These are phyloP conservation scores for Colletotrichum neosansevieriae DNA, from an alignment of 2,329 filamentous ascomycete species.

Conservation along the genomic window DNA sequence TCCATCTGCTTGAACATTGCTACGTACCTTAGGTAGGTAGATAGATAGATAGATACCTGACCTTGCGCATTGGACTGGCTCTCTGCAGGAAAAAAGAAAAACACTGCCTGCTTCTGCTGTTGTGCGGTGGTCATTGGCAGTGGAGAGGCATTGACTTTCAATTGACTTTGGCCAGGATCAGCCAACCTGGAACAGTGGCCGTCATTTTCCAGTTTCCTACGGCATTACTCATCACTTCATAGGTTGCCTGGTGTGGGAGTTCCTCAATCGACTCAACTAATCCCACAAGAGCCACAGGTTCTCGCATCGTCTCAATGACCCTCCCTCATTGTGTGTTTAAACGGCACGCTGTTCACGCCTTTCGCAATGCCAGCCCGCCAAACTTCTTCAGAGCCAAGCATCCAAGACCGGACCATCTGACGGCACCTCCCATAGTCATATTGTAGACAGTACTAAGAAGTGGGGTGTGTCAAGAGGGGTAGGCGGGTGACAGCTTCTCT, in stretches of 20 bases:
- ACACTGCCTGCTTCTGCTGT: too few species aligned
- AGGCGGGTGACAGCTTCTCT: conserved; percentile 38
- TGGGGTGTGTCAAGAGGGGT: conserved; percentile 33
- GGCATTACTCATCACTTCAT: too few species aligned
- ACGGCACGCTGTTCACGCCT: background rate
- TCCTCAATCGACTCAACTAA: too few species aligned
- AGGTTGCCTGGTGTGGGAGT: too few species aligned
- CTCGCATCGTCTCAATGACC: too few species aligned
- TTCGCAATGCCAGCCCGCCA: background rate
- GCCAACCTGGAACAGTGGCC: background rate
- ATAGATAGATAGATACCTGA: too few species aligned
- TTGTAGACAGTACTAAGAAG: background rate
- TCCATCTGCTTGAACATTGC: background rate
- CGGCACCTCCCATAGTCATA: background rate
- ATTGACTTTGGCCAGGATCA: conserved; percentile 4
- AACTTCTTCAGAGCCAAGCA: background rate
- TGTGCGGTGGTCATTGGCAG: background rate
- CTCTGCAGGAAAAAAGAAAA: too few species aligned
- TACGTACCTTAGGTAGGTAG: too few species aligned
- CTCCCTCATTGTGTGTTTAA: too few species aligned
- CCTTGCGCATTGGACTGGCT: too few species aligned
- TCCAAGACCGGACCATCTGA: conserved; percentile 28
- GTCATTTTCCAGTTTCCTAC: background rate
- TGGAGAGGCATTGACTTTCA: background rate
- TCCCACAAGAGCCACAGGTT: too few species aligned